phyloP scores from a whole-genome alignment of 306 rosid genomes.

The Malus domestica region DNA sequence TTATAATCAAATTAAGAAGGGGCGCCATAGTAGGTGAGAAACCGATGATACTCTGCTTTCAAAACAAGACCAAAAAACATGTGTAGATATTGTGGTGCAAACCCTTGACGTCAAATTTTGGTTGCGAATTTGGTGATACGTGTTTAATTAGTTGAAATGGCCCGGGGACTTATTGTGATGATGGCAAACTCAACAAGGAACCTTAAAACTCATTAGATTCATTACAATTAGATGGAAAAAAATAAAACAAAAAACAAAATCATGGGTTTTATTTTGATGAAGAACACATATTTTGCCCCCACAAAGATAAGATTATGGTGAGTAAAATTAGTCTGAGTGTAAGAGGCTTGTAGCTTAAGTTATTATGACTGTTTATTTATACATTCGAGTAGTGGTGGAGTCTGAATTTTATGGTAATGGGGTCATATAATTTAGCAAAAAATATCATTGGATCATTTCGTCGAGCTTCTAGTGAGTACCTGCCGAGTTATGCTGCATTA shows the following conservation, averaged over 20 bases:
- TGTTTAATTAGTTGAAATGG: background rate
- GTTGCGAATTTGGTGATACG: background rate
- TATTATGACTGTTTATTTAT: too few species aligned
- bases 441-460: too few species aligned
- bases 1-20: constrained; percentile 30
- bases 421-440: too few species aligned
- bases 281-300: background rate
- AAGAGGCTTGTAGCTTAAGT: too few species aligned
- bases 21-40: constrained; percentile 48
- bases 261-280: too few species aligned
- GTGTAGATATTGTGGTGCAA: background rate
- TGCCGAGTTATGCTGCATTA: too few species aligned
- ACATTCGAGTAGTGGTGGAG: too few species aligned
- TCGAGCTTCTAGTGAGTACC: too few species aligned
- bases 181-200: background rate
- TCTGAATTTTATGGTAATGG: too few species aligned
- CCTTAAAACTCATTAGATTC: background rate
- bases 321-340: background rate
- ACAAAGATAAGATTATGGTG: background rate
- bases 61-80: background rate
- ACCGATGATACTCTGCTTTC: constrained; percentile 25
- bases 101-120: background rate
- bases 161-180: background rate
- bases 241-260: background rate
- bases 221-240: background rate